phyloP scores from a whole-genome alignment of 164 flowering plant species.

The Chloranthus sessilifolius region DNA sequence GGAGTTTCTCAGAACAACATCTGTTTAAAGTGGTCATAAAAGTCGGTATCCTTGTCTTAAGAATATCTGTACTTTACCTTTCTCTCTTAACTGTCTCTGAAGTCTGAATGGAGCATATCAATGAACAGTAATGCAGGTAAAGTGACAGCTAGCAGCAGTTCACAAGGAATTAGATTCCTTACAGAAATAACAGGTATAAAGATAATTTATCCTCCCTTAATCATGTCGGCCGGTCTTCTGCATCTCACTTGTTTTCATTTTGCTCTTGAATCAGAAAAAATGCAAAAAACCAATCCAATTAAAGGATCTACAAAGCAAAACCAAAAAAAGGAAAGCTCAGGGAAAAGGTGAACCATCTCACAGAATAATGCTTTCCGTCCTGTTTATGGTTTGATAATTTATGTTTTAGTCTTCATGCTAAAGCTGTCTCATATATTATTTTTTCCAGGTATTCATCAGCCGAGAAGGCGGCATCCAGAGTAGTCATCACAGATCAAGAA shows the following conservation, averaged over 20 bases:
- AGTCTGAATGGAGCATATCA: too few relatives aligned
- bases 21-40: too few relatives aligned
- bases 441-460: conserved; percentile 38
- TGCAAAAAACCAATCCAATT: conserved; percentile 17
- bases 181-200: conserved; percentile 66
- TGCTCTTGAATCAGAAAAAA: conserved; percentile 29
- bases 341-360: conserved; percentile 38
- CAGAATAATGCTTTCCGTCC: not conserved
- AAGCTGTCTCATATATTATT: not conserved
- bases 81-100: too few relatives aligned
- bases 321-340: conserved; percentile 17
- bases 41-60: too few relatives aligned
- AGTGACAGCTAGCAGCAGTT: conserved; percentile 63
- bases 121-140: conserved; percentile 61
- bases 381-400: not conserved
- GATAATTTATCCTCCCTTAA: not conserved
- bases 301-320: conserved; percentile 16
- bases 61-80: too few relatives aligned
- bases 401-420: not conserved
- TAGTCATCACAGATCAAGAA: conserved; percentile 20
- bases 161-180: conserved; percentile 87
- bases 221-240: not conserved
- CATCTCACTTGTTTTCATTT: not conserved
- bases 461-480: conserved; percentile 20
- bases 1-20: too few relatives aligned